These are phyloP conservation scores for Penicillium parvum DNA, from an alignment of 495 filamentous ascomycete genomes.

Conservation along the genomic window DNA sequence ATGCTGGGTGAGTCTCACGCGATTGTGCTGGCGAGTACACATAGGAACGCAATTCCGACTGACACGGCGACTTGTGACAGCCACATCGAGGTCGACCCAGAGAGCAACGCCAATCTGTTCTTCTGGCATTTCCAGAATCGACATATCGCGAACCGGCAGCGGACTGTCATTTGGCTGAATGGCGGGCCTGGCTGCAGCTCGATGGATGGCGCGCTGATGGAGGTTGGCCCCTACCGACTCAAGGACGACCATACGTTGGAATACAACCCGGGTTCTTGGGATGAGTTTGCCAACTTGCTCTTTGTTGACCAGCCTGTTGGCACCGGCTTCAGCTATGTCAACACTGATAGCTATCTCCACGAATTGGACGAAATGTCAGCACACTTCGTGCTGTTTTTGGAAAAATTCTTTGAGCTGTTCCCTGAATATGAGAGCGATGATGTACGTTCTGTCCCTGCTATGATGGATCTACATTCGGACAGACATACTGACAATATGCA, in stretches of 20 bases:
- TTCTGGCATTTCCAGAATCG: slow-evolving; percentile 97
- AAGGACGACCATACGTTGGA: slow-evolving; percentile 68
- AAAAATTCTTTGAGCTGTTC: slow-evolving; percentile 85
- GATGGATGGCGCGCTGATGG: slow-evolving; percentile 96
- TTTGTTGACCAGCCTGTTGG: slow-evolving; percentile 97
- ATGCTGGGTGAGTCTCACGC: slow-evolving; percentile 73
- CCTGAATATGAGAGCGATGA: slow-evolving; percentile 92
- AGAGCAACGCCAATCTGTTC: slow-evolving; percentile 87
- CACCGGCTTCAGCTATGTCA: slow-evolving; percentile 92
- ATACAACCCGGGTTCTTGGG: slow-evolving; percentile 90
- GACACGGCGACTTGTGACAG: slow-evolving; percentile 41
- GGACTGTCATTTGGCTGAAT: slow-evolving; percentile 96
- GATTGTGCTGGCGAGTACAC: neutral
- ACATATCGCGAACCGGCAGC: slow-evolving; percentile 87
- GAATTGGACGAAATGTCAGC: slow-evolving; percentile 85
- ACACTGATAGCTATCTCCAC: slow-evolving; percentile 76
- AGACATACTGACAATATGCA: slow-evolving; percentile 38
- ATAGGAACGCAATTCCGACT: slow-evolving; percentile 18
- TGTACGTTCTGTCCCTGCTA: slow-evolving; percentile 50
- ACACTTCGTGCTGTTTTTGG: slow-evolving; percentile 83
- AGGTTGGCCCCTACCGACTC: slow-evolving; percentile 88
- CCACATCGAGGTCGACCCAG: slow-evolving; percentile 82
- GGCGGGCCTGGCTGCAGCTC: slow-evolving; percentile 95
- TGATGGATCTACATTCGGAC: slow-evolving; percentile 1
- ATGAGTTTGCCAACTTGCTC: slow-evolving; percentile 93